phyloP scores from a whole-genome alignment of 1,284 basidiomycete genomes.

The Sporisorium sorghi region DNA sequence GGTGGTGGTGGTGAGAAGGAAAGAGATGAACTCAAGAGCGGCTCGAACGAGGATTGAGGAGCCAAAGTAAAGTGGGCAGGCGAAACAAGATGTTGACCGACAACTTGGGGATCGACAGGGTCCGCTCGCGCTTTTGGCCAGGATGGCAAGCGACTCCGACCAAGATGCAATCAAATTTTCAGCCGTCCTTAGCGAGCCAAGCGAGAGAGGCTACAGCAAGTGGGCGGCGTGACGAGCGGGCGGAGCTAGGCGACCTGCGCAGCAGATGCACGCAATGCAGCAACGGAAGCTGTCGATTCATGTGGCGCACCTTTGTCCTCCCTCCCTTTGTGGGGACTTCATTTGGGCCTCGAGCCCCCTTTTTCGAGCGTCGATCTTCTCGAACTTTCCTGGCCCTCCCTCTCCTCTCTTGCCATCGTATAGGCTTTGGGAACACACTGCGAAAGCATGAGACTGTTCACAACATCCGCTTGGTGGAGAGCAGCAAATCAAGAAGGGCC shows the following conservation, averaged over 20 bases:
- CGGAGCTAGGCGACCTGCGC: not conserved
- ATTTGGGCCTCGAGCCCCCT: conserved; percentile 1
- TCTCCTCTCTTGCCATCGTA: not conserved
- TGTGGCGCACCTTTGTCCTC: conserved; percentile 2
- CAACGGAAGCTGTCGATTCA: conserved; percentile 3
- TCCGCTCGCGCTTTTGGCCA: conserved; percentile 3
- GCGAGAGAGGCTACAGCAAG: not conserved
- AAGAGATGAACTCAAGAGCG: not conserved
- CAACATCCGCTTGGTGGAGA: not conserved
- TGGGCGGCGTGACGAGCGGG: not conserved
- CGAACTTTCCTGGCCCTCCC: not conserved
- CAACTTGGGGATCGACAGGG: conserved; percentile 20
- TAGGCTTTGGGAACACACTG: not conserved
- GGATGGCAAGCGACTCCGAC: not conserved
- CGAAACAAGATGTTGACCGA: not conserved
- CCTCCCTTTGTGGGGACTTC: not conserved
- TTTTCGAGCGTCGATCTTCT: not conserved
- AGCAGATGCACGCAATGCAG: not conserved
- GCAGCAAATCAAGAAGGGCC: not conserved
- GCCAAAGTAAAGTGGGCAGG: not conserved
- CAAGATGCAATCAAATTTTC: not conserved
- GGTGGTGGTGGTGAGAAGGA: conserved; percentile 10
- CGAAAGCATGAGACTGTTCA: not conserved
- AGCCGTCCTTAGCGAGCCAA: not conserved
- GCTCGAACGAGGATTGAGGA: not conserved